phyloP scores from a whole-genome alignment of 805 yeast species.

The Saccharomycopsis oosterbeekiorum region DNA sequence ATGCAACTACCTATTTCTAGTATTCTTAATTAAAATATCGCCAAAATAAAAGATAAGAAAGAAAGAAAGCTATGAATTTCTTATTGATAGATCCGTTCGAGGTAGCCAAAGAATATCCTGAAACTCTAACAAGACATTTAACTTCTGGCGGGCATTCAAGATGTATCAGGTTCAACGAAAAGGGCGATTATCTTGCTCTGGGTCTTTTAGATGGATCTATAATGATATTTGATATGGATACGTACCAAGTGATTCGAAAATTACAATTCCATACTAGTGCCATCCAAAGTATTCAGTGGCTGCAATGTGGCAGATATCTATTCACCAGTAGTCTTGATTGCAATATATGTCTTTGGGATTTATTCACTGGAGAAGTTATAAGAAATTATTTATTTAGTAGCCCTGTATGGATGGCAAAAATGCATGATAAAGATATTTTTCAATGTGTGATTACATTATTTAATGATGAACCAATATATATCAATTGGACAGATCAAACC shows the following conservation, averaged over 20 bases:
- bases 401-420: constrained; percentile 61
- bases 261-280: constrained; percentile 61
- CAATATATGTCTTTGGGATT: constrained; percentile 75
- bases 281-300: constrained; percentile 70
- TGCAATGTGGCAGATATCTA: constrained; percentile 56
- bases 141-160: constrained; percentile 53
- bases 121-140: constrained; percentile 61
- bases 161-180: constrained; percentile 53
- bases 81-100: constrained; percentile 83
- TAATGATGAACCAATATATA: constrained; percentile 51
- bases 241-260: constrained; percentile 45
- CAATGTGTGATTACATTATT: constrained; percentile 53
- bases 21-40: not conserved
- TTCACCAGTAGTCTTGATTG: constrained; percentile 74
- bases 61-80: constrained; percentile 47
- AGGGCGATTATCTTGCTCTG: constrained; percentile 80
- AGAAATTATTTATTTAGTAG: constrained; percentile 47
- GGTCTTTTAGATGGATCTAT: constrained; percentile 71
- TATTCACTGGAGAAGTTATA: constrained; percentile 32
- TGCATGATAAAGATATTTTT: constrained; percentile 39
- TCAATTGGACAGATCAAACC: constrained; percentile 29
- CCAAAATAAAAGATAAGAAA: not conserved
- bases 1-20: too few relatives aligned
- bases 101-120: constrained; percentile 87
- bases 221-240: constrained; percentile 63